A percentile compares a stretch with the other conserved stretches of the same genome.
Conservation (phyloP, 148 eudicot genomes). For the Cornus suecica region DNA sequence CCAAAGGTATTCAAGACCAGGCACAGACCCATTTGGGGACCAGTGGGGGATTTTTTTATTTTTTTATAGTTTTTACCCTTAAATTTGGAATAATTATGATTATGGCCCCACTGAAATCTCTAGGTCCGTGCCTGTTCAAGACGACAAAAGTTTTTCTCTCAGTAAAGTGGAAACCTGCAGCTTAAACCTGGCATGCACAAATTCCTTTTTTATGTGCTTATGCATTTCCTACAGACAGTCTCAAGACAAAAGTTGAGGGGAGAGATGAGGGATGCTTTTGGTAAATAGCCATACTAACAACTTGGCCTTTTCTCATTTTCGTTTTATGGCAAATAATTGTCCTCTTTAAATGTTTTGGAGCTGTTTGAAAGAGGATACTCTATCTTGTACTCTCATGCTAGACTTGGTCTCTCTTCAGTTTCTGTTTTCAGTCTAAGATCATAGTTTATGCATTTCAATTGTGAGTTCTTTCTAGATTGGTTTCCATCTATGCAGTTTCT, state of each 20-base stretch:
- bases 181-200: background rate
- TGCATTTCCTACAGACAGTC: background rate
- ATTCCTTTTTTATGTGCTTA: background rate
- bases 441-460: background rate
- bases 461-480: conserved; percentile 1
- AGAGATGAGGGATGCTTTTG: too few species aligned
- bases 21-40: too few species aligned
- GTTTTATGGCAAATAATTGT: background rate
- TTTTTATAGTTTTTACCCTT: too few species aligned
- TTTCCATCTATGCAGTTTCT: conserved; percentile 1
- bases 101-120: too few species aligned
- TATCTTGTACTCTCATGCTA: background rate
- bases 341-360: background rate
- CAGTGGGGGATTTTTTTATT: too few species aligned
- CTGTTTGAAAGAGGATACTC: background rate
- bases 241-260: too few species aligned
- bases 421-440: background rate
- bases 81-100: too few species aligned
- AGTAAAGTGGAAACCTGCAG: background rate
- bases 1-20: background rate
- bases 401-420: background rate
- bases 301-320: too few species aligned
- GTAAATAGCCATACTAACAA: too few species aligned
- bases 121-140: too few species aligned
- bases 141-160: background rate